phyloP scores from a whole-genome alignment of 441 rosid genomes.

The Omphalea diandra region DNA sequence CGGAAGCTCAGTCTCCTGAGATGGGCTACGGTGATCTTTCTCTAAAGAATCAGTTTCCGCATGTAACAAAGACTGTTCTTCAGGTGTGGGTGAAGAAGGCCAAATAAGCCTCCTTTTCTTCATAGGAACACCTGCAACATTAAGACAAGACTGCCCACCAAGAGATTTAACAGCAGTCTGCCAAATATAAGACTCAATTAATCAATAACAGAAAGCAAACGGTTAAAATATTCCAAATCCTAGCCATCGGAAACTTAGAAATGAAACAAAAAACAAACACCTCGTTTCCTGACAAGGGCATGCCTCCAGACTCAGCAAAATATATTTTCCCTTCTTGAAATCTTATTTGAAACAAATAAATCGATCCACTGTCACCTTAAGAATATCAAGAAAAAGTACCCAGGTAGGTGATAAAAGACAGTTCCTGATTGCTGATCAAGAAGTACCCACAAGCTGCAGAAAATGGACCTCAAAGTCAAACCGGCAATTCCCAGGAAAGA shows the following conservation, averaged over 20 bases:
- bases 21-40: constrained; percentile 25
- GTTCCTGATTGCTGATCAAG: too few species aligned
- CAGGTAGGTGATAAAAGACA: too few species aligned
- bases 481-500: too few species aligned
- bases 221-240: constrained; percentile 14
- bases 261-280: constrained; percentile 54
- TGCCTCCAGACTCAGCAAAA: constrained; percentile 30
- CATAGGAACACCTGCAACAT: constrained; percentile 73
- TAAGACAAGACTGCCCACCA: constrained; percentile 50
- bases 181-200: constrained; percentile 36
- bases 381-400: too few species aligned
- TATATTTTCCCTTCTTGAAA: constrained; percentile 11
- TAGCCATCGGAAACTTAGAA: constrained; percentile 16
- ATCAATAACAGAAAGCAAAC: constrained; percentile 28
- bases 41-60: constrained; percentile 24
- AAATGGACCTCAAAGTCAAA: too few species aligned
- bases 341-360: constrained; percentile 10
- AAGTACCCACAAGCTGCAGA: too few species aligned
- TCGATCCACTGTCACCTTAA: too few species aligned
- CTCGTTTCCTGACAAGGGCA: constrained; percentile 58
- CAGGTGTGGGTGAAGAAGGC: constrained; percentile 41
- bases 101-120: constrained; percentile 76
- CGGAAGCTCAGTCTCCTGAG: constrained; percentile 27
- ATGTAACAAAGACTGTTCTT: constrained; percentile 29
- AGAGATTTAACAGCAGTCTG: constrained; percentile 53